A percentile compares a stretch with the other conserved stretches of the same genome.
phyloP scores from a whole-genome alignment of 2,329 filamentous ascomycete genomes.

The Paecilomyces niveus region DNA sequence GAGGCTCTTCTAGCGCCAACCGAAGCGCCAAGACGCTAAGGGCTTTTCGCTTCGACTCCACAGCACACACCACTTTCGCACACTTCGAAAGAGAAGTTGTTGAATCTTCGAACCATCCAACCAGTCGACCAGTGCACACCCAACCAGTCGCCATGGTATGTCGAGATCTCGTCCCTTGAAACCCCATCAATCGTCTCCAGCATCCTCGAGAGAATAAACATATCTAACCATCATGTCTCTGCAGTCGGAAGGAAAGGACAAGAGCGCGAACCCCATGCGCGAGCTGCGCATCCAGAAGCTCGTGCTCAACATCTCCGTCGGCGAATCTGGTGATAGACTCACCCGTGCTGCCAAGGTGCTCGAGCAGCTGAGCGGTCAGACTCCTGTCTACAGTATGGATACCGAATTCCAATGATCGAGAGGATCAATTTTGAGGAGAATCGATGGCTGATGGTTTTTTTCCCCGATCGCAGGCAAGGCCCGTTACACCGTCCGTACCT shows the following conservation, averaged over 20 bases:
- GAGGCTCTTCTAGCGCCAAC: constrained; percentile 19
- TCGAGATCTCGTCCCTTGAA: background rate
- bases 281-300: constrained; percentile 99
- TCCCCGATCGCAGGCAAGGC: constrained; percentile 69
- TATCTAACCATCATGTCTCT: constrained; percentile 21
- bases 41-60: constrained; percentile 30
- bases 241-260: constrained; percentile 64
- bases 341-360: constrained; percentile 99
- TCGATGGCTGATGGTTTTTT: constrained; percentile 11
- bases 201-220: background rate
- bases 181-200: background rate
- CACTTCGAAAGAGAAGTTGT: constrained; percentile 14
- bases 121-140: constrained; percentile 31
- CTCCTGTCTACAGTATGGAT: constrained; percentile 88
- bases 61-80: constrained; percentile 30
- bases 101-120: constrained; percentile 20
- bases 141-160: constrained; percentile 44
- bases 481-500: constrained; percentile 99
- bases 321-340: constrained; percentile 99
- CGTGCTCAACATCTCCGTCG: constrained; percentile 98
- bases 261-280: constrained; percentile 97
- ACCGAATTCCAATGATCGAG: constrained; percentile 25
- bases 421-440: background rate
- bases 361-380: constrained; percentile 99
- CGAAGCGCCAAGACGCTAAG: constrained; percentile 28